Evolutionary conservation across 768 basidiomycete genomes (phyloP).

Genomic region (Lentinula boryana): DNA sequence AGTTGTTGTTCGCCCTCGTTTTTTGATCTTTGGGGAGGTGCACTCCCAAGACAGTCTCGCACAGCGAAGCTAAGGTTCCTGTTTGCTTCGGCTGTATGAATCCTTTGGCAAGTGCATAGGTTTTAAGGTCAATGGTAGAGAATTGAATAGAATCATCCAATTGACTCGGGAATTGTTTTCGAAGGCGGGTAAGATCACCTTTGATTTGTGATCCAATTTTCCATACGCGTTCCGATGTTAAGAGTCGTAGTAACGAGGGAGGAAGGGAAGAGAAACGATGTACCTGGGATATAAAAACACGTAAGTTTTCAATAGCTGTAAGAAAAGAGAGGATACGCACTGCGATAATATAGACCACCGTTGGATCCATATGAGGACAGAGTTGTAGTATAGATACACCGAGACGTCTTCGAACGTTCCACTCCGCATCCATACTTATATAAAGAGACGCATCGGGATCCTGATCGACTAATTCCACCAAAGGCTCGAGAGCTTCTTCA

Average conservation of each 20-base stretch:
- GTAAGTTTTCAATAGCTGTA: neutral
- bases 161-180: conserved; percentile 10
- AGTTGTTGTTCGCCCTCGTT: conserved; percentile 9
- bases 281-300: neutral
- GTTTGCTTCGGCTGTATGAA: conserved; percentile 6
- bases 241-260: neutral
- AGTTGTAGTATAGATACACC: conserved; percentile 14
- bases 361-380: conserved; percentile 8
- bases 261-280: conserved; percentile 1
- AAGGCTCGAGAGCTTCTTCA: conserved; percentile 16
- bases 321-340: neutral
- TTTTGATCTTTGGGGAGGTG: conserved; percentile 7
- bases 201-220: conserved; percentile 10
- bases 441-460: conserved; percentile 3
- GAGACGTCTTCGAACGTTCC: conserved; percentile 10
- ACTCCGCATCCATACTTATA: conserved; percentile 11
- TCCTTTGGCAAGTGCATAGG: conserved; percentile 6
- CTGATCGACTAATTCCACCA: conserved; percentile 10
- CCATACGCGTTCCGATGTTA: conserved; percentile 7
- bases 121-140: conserved; percentile 12
- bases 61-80: conserved; percentile 2
- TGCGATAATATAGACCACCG: conserved; percentile 5
- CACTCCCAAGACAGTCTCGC: conserved; percentile 5
- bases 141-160: conserved; percentile 1
- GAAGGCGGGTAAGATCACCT: conserved; percentile 12